phyloP scores from a whole-genome alignment of 768 basidiomycete genomes.

The Suillus americanus region DNA sequence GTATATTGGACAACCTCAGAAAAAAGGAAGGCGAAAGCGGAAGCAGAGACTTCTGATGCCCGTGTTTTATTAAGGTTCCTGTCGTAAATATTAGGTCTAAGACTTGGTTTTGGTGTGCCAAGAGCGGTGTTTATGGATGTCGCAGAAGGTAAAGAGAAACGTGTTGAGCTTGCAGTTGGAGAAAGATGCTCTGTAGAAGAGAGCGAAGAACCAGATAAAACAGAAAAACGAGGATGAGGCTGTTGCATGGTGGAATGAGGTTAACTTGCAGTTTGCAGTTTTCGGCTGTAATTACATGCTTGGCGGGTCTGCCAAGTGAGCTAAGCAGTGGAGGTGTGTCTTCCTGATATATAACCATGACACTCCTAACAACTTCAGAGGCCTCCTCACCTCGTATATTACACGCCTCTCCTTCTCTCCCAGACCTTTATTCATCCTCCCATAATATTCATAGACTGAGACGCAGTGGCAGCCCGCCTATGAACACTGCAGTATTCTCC shows the following conservation, averaged over 20 bases:
- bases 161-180: conserved; percentile 59
- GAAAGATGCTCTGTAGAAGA: conserved; percentile 46
- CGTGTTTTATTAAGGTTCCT: conserved; percentile 86
- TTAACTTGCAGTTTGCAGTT: not conserved
- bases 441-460: not conserved
- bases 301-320: not conserved
- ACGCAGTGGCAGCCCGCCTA: conserved; percentile 13
- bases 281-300: not conserved
- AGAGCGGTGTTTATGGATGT: conserved; percentile 45
- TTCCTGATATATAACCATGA: conserved; percentile 11
- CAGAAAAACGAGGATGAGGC: conserved; percentile 67
- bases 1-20: conserved; percentile 95
- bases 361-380: not conserved
- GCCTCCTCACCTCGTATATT: conserved; percentile 6
- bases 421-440: conserved; percentile 8
- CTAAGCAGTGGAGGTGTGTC: not conserved
- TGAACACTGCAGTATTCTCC: conserved; percentile 44
- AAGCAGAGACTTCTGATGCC: conserved; percentile 76
- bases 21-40: conserved; percentile 88
- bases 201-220: conserved; percentile 59
- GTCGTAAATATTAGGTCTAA: conserved; percentile 84
- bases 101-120: conserved; percentile 34
- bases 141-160: conserved; percentile 68
- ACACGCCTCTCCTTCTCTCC: conserved; percentile 15
- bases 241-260: conserved; percentile 40